Evolutionary conservation across 495 filamentous ascomycete genomes (phyloP).

Genomic region (Pseudoneurospora amorphoporcata): DNA sequence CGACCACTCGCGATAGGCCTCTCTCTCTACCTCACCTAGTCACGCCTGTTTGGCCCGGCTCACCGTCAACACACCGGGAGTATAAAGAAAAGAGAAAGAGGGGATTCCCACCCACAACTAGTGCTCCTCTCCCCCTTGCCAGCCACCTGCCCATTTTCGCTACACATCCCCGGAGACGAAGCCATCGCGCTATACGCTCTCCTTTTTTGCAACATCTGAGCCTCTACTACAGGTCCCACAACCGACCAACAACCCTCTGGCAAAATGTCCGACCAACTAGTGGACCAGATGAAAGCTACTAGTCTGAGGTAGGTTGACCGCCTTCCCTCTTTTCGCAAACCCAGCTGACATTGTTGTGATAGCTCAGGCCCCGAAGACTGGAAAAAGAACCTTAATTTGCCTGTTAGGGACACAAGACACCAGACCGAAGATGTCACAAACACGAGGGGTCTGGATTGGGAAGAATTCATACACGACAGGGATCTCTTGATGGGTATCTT

Average conservation of each 20-base stretch:
- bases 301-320: conserved; percentile 51
- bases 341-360: conserved; percentile 31
- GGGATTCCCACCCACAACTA: background rate
- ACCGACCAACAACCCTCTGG: background rate
- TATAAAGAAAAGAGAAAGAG: background rate
- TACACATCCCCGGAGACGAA: background rate
- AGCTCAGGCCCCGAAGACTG: conserved; percentile 52
- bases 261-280: conserved; percentile 44
- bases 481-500: conserved; percentile 98
- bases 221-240: background rate
- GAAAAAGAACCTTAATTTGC: conserved; percentile 69
- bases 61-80: background rate
- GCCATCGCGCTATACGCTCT: background rate
- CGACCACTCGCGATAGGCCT: background rate
- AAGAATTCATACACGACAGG: conserved; percentile 89
- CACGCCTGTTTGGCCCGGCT: background rate
- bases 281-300: conserved; percentile 60
- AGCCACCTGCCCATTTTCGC: background rate
- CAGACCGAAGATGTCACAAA: conserved; percentile 99
- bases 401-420: conserved; percentile 72
- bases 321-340: conserved; percentile 2
- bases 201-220: background rate
- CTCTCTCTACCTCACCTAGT: background rate
- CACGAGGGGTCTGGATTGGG: conserved; percentile 94
- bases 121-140: background rate